phyloP scores from a whole-genome alignment of 306 rosid species.

The Luffa acutangula region DNA sequence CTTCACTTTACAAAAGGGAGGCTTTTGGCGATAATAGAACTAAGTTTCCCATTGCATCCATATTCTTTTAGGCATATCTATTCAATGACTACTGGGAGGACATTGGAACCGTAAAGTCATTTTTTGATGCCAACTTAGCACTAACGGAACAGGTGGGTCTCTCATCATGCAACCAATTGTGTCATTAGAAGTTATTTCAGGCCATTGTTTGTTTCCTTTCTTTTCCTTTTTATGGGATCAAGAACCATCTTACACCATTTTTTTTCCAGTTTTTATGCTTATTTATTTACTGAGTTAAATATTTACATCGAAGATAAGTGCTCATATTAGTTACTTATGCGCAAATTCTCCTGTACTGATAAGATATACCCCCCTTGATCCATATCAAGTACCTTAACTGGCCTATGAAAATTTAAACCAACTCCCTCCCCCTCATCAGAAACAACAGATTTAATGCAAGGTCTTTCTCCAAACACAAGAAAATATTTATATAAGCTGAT shows the following conservation, averaged over 20 bases:
- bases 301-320: not conserved
- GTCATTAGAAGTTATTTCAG: not conserved
- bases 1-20: not conserved
- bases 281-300: not conserved
- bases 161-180: not conserved
- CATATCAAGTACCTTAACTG: not conserved
- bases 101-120: conserved; percentile 87
- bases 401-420: not conserved
- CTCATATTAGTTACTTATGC: not conserved
- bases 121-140: conserved; percentile 86
- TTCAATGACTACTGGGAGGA: conserved; percentile 99
- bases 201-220: not conserved
- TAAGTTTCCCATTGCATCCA: not conserved
- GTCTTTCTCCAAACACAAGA: conserved; percentile 2
- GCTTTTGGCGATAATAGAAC: not conserved
- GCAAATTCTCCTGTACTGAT: not conserved
- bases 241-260: not conserved
- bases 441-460: not conserved
- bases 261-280: not conserved
- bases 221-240: not conserved
- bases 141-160: conserved; percentile 75
- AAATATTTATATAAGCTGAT: conserved; percentile 17
- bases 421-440: not conserved
- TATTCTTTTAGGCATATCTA: conserved; percentile 56
- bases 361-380: not conserved